Evolutionary conservation across 257 asterid genomes (phyloP).

Genomic region (Paraleonurus japonicus): DNA sequence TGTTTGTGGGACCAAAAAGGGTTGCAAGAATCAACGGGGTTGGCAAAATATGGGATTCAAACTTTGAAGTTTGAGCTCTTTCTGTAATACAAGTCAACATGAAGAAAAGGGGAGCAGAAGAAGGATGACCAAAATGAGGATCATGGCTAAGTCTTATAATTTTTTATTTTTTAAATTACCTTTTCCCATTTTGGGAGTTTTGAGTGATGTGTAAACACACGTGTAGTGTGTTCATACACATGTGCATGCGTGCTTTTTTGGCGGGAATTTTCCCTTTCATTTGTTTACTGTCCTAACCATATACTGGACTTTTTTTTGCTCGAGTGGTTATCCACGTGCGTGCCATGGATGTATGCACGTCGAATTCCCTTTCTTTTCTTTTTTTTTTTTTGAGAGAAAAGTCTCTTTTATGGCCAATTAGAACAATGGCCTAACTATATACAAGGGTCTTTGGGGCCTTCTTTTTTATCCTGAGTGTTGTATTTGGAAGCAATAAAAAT

Average conservation of each 20-base stretch:
- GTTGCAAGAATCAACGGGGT: slow-evolving; percentile 32
- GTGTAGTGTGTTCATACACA: slow-evolving; percentile 37
- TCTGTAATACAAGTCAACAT: slow-evolving; percentile 33
- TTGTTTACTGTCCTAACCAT: slow-evolving; percentile 44
- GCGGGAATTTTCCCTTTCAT: slow-evolving; percentile 47
- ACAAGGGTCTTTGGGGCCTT: slow-evolving; percentile 94
- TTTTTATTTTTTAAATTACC: background rate
- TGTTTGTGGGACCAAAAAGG: slow-evolving; percentile 42
- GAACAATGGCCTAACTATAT: slow-evolving; percentile 50
- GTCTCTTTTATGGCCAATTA: slow-evolving; percentile 48
- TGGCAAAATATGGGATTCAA: slow-evolving; percentile 31
- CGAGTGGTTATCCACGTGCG: slow-evolving; percentile 30
- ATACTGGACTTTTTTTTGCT: slow-evolving; percentile 39
- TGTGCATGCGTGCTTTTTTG: slow-evolving; percentile 72
- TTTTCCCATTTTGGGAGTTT: slow-evolving; percentile 10
- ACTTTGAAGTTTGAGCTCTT: slow-evolving; percentile 33
- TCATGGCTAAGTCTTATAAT: slow-evolving; percentile 31
- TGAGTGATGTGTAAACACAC: slow-evolving; percentile 58
- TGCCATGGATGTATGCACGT: slow-evolving; percentile 48
- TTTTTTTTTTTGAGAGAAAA: slow-evolving; percentile 21
- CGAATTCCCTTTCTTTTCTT: slow-evolving; percentile 29
- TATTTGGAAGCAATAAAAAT: slow-evolving; percentile 45
- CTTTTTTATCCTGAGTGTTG: slow-evolving; percentile 39
- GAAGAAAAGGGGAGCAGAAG: background rate
- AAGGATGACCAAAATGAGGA: slow-evolving; percentile 16